phyloP scores from a whole-genome alignment of 352 stramenopile species.

The Phytophthora nicotianae region DNA sequence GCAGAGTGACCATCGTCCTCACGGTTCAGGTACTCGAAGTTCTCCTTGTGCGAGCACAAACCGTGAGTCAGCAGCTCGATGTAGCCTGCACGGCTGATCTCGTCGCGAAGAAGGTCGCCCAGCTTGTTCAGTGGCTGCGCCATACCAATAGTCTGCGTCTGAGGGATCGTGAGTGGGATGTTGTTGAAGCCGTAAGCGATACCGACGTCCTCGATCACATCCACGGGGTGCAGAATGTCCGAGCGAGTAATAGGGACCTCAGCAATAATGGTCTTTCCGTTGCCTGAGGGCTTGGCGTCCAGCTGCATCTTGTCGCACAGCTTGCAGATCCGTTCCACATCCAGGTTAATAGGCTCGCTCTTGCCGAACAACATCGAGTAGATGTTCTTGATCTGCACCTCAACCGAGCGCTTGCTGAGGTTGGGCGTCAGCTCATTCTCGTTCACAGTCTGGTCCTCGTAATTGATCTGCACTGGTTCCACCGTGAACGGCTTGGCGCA shows the following conservation, averaged over 20 bases:
- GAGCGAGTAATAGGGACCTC: constrained; percentile 97
- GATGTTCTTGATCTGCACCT: constrained; percentile 87
- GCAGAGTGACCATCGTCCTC: constrained; percentile 83
- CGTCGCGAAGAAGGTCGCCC: constrained; percentile 96
- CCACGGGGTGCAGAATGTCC: constrained; percentile 99
- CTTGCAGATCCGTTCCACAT: constrained; percentile 87
- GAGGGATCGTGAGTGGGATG: constrained; percentile 95
- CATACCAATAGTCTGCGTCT: constrained; percentile 95
- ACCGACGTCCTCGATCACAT: constrained; percentile 99
- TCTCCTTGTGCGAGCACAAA: constrained; percentile 97
- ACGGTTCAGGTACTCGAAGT: constrained; percentile 95
- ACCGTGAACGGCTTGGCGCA: constrained; percentile 96
- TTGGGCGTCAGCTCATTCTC: constrained; percentile 91
- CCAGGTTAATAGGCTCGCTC: constrained; percentile 75
- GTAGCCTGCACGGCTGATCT: constrained; percentile 98
- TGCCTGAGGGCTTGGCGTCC: constrained; percentile 71
- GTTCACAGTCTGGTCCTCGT: constrained; percentile 88
- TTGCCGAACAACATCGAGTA: constrained; percentile 91
- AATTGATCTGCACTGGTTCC: constrained; percentile 97
- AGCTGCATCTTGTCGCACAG: constrained; percentile 99
- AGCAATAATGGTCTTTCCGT: constrained; percentile 85
- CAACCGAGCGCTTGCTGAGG: constrained; percentile 90
- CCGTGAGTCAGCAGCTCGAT: constrained; percentile 98
- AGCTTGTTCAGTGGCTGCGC: constrained; percentile 98
- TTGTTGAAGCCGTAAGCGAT: constrained; percentile 99